Conservation (phyloP, 2,329 filamentous ascomycete genomes). For the Alternaria metachromatica region DNA sequence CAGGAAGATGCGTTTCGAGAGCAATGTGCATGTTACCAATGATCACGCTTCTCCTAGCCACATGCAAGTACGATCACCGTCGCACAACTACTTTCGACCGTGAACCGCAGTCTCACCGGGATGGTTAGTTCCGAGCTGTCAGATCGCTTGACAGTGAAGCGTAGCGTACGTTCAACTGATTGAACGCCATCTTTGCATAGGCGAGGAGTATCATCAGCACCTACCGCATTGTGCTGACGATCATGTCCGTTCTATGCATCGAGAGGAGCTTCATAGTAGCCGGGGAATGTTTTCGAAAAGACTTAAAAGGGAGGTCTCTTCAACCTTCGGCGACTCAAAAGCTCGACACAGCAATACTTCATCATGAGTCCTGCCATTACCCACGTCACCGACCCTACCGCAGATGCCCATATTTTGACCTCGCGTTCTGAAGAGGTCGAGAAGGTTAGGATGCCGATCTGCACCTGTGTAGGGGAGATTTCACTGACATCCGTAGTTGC, state of each 20-base stretch:
- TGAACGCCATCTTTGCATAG: neutral
- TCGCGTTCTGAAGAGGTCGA: neutral
- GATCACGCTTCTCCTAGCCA: neutral
- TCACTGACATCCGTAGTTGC: neutral
- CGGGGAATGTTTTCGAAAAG: neutral
- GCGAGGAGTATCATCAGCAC: neutral
- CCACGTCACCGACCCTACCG: neutral
- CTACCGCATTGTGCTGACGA: neutral
- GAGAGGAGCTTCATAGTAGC: neutral
- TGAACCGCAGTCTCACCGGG: neutral
- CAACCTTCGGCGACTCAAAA: neutral
- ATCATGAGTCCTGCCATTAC: neutral
- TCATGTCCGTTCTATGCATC: neutral
- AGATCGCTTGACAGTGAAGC: neutral
- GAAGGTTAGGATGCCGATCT: neutral
- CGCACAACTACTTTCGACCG: neutral
- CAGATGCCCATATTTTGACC: neutral
- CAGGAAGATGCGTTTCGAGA: neutral
- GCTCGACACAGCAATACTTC: neutral
- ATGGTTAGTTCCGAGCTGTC: neutral
- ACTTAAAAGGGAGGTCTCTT: neutral
- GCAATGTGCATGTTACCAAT: neutral
- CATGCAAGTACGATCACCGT: neutral
- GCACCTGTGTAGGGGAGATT: neutral
- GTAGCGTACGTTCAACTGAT: neutral